Evolutionary conservation across 495 filamentous ascomycete species (phyloP).

Genomic region (Xeromyces bisporus): DNA sequence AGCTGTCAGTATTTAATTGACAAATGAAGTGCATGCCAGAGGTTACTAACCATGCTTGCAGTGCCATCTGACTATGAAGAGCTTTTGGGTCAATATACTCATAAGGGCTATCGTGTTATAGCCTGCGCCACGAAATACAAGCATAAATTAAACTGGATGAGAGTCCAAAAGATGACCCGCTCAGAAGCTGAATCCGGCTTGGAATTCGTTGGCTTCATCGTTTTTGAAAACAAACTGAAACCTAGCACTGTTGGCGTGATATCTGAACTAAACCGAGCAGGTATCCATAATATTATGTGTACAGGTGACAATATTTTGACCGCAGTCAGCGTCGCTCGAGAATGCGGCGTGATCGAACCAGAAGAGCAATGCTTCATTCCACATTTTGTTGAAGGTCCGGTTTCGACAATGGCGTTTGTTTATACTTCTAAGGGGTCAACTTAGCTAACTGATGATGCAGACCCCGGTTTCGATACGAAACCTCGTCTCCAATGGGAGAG

Average conservation of each 20-base stretch:
- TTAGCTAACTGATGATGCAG: conserved; percentile 15
- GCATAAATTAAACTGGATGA: conserved; percentile 74
- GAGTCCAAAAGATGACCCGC: conserved; percentile 83
- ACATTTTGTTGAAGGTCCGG: conserved; percentile 58
- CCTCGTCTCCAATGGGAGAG: conserved; percentile 75
- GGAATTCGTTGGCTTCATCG: conserved; percentile 85
- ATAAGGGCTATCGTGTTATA: conserved; percentile 94
- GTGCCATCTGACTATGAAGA: conserved; percentile 85
- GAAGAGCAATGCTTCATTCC: conserved; percentile 83
- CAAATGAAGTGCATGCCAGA: background rate
- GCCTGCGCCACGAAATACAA: conserved; percentile 84
- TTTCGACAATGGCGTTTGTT: background rate
- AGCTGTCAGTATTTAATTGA: conserved; percentile 40
- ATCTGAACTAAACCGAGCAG: conserved; percentile 64
- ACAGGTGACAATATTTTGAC: conserved; percentile 98
- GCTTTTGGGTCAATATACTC: conserved; percentile 72
- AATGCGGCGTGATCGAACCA: conserved; percentile 69
- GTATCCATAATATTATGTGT: conserved; percentile 88
- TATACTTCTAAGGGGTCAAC: background rate
- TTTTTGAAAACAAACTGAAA: conserved; percentile 98
- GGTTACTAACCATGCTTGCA: conserved; percentile 14
- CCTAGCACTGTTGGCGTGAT: conserved; percentile 61
- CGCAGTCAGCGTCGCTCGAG: conserved; percentile 87
- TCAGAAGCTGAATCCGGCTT: conserved; percentile 66
- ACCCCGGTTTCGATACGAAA: conserved; percentile 46